Conservation (phyloP, 495 filamentous ascomycete genomes). For the Hyaloscypha hepaticicola region DNA sequence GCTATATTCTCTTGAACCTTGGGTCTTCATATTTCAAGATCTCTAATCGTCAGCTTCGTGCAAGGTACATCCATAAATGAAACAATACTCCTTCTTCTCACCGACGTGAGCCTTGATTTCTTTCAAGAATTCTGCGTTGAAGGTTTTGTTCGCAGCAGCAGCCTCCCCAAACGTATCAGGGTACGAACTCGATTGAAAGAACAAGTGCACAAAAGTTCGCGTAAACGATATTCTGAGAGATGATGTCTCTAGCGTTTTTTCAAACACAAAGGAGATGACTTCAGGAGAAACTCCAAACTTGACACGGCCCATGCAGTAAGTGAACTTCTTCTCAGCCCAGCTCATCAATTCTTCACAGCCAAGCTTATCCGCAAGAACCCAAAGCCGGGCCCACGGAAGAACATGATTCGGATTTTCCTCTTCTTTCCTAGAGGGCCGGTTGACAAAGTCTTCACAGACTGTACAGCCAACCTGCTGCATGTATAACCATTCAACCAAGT, state of each 20-base stretch:
- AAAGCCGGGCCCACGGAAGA: constrained; percentile 9
- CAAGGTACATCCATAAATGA: too few species aligned
- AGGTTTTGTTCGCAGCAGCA: background rate
- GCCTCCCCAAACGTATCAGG: background rate
- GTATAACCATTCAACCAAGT: constrained; percentile 5
- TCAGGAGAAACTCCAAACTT: background rate
- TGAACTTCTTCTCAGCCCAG: background rate
- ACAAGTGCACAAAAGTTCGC: too few species aligned
- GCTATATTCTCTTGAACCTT: too few species aligned
- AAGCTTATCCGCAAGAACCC: constrained; percentile 8
- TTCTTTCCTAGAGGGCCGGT: too few species aligned
- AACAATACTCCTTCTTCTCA: background rate
- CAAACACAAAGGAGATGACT: background rate
- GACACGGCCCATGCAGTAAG: background rate
- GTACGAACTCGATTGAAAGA: too few species aligned
- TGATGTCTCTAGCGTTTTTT: background rate
- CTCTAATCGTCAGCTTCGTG: too few species aligned
- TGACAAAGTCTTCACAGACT: background rate
- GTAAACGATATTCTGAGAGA: too few species aligned
- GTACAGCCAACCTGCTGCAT: background rate
- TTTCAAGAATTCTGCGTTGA: background rate
- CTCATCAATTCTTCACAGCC: too few species aligned
- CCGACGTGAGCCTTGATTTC: background rate
- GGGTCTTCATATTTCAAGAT: too few species aligned
- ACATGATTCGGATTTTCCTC: background rate